phyloP scores from a whole-genome alignment of 805 yeast species.

The Tetrapisispora namnaoensis region DNA sequence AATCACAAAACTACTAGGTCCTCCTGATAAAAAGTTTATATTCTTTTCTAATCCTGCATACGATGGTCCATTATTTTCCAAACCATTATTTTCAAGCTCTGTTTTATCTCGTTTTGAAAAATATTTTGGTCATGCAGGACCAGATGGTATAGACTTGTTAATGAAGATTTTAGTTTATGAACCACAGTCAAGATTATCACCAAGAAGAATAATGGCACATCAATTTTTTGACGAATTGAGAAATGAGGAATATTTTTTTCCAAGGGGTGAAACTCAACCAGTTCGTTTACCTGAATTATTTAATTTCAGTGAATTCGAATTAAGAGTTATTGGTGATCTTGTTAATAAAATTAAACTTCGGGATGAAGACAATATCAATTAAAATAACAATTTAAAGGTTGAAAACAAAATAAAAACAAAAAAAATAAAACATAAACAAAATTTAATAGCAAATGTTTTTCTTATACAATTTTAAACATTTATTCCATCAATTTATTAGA shows the following conservation, averaged over 20 bases:
- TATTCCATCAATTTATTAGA: too few relatives aligned
- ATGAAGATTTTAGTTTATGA: constrained; percentile 79
- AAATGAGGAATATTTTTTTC: constrained; percentile 41
- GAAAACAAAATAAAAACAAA: background rate
- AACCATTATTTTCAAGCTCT: constrained; percentile 49
- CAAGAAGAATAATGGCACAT: constrained; percentile 77
- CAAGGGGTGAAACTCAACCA: constrained; percentile 41
- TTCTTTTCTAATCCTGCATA: constrained; percentile 67
- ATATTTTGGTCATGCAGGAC: constrained; percentile 68
- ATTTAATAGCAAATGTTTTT: background rate
- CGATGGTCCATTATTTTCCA: constrained; percentile 63
- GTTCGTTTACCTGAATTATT: constrained; percentile 42
- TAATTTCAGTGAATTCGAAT: constrained; percentile 64
- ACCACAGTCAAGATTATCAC: constrained; percentile 73
- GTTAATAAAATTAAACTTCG: constrained; percentile 14
- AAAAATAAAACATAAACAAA: background rate
- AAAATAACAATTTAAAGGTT: background rate
- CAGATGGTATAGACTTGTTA: constrained; percentile 77
- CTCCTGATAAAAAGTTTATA: constrained; percentile 66
- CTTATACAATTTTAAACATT: too few relatives aligned
- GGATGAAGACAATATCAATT: background rate
- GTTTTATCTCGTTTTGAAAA: constrained; percentile 50
- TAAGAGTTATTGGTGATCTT: constrained; percentile 33
- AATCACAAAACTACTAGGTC: constrained; percentile 82
- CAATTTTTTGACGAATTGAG: constrained; percentile 84